Evolutionary conservation across 257 asterid species (phyloP).

Genomic region (Apocynum venetum): DNA sequence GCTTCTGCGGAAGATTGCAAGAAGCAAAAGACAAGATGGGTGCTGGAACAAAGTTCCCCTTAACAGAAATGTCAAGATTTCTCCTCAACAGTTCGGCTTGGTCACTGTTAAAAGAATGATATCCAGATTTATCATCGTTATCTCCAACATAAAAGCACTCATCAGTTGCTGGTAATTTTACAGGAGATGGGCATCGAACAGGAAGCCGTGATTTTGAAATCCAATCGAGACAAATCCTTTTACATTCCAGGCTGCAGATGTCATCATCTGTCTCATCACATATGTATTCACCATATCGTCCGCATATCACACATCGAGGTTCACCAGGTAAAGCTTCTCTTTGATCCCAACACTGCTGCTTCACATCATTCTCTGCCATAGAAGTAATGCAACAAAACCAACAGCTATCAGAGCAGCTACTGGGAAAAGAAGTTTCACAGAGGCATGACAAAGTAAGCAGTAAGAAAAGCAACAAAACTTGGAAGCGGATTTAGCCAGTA

Average conservation of each 20-base stretch:
- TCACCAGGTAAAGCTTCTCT: slow-evolving; percentile 85
- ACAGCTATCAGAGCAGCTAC: not conserved
- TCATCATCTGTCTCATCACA: slow-evolving; percentile 91
- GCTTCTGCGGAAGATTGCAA: slow-evolving; percentile 67
- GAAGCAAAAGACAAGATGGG: slow-evolving; percentile 72
- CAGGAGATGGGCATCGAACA: slow-evolving; percentile 27
- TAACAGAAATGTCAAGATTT: slow-evolving; percentile 60
- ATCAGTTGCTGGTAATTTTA: slow-evolving; percentile 55
- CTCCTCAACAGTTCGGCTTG: slow-evolving; percentile 49
- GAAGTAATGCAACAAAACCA: slow-evolving; percentile 2
- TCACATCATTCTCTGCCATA: slow-evolving; percentile 52
- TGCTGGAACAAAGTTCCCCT: slow-evolving; percentile 50
- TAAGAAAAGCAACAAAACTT: not conserved
- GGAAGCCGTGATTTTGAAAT: slow-evolving; percentile 33
- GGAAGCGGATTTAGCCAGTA: not conserved
- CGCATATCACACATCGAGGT: slow-evolving; percentile 67
- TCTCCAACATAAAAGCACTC: slow-evolving; percentile 77
- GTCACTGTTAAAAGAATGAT: slow-evolving; percentile 24
- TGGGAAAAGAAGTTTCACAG: not conserved
- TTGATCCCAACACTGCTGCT: slow-evolving; percentile 72
- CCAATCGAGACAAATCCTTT: slow-evolving; percentile 45
- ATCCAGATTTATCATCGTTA: slow-evolving; percentile 25
- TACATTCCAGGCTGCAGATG: slow-evolving; percentile 85
- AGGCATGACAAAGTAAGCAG: slow-evolving; percentile 1
- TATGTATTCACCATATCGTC: slow-evolving; percentile 90